Evolutionary conservation across 2,329 filamentous ascomycete species (phyloP).

Genomic region (Penicillium sp.): DNA sequence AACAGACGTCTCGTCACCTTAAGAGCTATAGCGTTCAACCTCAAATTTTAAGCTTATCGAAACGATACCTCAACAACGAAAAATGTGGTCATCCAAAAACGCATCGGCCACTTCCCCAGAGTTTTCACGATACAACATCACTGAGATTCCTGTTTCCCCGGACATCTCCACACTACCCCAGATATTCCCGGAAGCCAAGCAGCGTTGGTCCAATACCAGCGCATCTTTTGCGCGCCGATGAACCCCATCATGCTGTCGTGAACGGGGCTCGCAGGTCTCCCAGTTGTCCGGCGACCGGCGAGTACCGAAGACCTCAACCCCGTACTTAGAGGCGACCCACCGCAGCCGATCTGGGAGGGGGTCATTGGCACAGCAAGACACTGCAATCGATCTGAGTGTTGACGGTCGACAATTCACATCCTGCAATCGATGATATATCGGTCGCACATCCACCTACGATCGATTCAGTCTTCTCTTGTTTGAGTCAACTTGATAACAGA

Average conservation of each 20-base stretch:
- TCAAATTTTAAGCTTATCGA: not conserved
- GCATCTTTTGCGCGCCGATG: not conserved
- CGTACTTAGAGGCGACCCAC: slow-evolving; percentile 1
- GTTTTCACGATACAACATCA: not conserved
- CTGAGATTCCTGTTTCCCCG: not conserved
- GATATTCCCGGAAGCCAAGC: slow-evolving; percentile 2
- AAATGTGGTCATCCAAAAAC: not conserved
- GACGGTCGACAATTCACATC: not conserved
- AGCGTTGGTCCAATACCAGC: not conserved
- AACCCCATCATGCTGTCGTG: not conserved
- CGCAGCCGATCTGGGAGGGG: slow-evolving; percentile 1
- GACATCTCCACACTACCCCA: slow-evolving; percentile 2
- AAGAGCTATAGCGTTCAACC: not conserved
- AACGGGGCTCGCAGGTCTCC: not conserved
- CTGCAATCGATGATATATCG: slow-evolving; percentile 1
- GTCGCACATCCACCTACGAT: not conserved
- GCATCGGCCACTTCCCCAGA: slow-evolving; percentile 1
- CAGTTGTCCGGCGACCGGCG: slow-evolving; percentile 1
- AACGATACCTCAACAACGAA: not conserved
- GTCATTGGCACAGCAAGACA: not conserved
- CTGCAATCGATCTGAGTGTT: not conserved
- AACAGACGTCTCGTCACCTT: not conserved
- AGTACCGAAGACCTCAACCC: not conserved
- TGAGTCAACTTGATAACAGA: not conserved
- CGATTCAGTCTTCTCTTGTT: not conserved